Evolutionary conservation across 768 basidiomycete genomes (phyloP).

Genomic region (Pleurotus platypus): DNA sequence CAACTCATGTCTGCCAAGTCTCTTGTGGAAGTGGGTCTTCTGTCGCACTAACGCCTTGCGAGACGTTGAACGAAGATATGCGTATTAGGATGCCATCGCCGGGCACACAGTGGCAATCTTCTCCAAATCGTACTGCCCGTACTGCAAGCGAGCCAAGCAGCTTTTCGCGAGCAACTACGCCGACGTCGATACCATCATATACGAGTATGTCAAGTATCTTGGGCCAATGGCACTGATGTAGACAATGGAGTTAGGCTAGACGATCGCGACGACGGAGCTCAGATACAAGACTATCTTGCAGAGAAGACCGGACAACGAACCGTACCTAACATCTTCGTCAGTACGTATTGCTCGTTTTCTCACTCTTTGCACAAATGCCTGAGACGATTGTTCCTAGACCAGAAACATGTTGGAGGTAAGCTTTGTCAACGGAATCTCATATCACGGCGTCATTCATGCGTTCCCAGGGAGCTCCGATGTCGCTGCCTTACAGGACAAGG

Average conservation of each 20-base stretch:
- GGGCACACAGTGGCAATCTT: slow-evolving; percentile 39
- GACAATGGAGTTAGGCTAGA: slow-evolving; percentile 33
- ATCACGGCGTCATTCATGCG: not conserved
- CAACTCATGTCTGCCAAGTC: slow-evolving; percentile 32
- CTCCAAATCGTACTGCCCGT: slow-evolving; percentile 38
- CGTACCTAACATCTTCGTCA: slow-evolving; percentile 62
- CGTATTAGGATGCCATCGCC: slow-evolving; percentile 26
- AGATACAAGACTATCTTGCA: slow-evolving; percentile 49
- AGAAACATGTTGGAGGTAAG: slow-evolving; percentile 9
- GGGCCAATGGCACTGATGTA: not conserved
- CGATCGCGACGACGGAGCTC: slow-evolving; percentile 35
- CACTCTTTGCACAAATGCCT: not conserved
- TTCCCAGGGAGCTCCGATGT: not conserved
- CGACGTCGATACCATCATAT: slow-evolving; percentile 19
- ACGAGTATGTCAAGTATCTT: slow-evolving; percentile 27
- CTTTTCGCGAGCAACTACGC: slow-evolving; percentile 25
- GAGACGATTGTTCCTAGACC: slow-evolving; percentile 1
- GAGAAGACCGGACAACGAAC: slow-evolving; percentile 47
- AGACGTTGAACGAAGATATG: not conserved
- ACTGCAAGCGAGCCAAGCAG: slow-evolving; percentile 31
- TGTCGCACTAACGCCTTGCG: not conserved
- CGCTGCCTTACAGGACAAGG: not conserved
- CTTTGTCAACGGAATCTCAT: not conserved
- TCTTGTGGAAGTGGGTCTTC: slow-evolving; percentile 37
- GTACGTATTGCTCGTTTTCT: slow-evolving; percentile 25